Evolutionary conservation across 768 basidiomycete genomes (phyloP).

Genomic region (Auricularia cornea): DNA sequence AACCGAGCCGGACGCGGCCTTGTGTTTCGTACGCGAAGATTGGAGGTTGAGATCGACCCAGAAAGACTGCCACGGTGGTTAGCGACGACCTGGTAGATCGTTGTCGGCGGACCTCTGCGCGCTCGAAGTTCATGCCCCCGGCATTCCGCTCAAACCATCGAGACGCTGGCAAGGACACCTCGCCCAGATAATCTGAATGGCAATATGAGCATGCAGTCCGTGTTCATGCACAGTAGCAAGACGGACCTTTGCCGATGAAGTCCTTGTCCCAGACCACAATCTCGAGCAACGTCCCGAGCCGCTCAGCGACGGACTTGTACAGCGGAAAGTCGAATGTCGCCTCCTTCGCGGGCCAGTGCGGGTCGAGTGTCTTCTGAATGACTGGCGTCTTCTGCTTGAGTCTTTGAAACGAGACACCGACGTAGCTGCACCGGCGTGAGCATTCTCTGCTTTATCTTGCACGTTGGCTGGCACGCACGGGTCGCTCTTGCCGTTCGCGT

Average conservation of each 20-base stretch:
- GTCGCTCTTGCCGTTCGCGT: conserved; percentile 14
- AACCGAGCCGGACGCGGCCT: background rate
- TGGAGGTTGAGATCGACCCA: background rate
- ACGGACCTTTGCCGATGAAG: conserved; percentile 5
- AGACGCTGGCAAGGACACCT: background rate
- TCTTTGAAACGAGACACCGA: background rate
- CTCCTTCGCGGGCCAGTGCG: conserved; percentile 2
- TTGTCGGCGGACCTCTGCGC: background rate
- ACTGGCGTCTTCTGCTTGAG: conserved; percentile 3
- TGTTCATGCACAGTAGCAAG: no score
- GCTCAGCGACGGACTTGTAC: background rate
- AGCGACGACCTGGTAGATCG: background rate
- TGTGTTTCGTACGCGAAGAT: background rate
- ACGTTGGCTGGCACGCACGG: conserved; percentile 8
- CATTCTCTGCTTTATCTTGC: background rate
- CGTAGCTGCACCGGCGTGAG: background rate
- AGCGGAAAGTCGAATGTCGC: conserved; percentile 8
- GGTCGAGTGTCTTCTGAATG: conserved; percentile 1
- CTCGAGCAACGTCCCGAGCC: conserved; percentile 1
- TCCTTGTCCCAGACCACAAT: conserved; percentile 9
- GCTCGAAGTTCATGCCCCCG: background rate
- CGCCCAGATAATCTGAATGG: conserved; percentile 6
- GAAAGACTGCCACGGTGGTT: background rate
- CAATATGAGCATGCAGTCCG: no score
- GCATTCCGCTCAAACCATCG: background rate